Evolutionary conservation across 169 alveolate species (phyloP).

Genomic region (Plasmodium cynomolgi): DNA sequence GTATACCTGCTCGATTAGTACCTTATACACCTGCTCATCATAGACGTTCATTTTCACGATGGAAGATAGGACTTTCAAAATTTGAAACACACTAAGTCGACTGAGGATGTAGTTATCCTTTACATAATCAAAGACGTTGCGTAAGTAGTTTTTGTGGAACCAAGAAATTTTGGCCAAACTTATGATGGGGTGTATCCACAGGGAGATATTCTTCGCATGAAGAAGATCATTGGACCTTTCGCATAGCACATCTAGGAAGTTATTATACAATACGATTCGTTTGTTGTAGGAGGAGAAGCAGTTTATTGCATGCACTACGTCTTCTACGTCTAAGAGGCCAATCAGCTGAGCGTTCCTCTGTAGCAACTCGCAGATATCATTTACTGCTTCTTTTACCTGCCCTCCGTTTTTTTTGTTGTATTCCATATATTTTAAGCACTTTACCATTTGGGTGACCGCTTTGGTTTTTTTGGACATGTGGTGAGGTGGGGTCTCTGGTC

Average conservation of each 20-base stretch:
- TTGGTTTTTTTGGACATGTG: not conserved
- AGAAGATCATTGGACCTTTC: constrained; percentile 22
- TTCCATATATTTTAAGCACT: constrained; percentile 28
- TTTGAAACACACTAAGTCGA: constrained; percentile 31
- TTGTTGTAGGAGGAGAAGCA: constrained; percentile 52
- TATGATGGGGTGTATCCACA: constrained; percentile 44
- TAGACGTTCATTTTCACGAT: constrained; percentile 65
- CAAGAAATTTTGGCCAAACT: constrained; percentile 47
- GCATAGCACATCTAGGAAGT: constrained; percentile 39
- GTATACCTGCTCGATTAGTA: constrained; percentile 25
- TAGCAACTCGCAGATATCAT: constrained; percentile 21
- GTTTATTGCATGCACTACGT: constrained; percentile 26
- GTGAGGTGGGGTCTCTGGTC: not conserved
- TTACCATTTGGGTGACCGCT: not conserved
- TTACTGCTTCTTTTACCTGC: constrained; percentile 41
- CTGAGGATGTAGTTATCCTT: constrained; percentile 35
- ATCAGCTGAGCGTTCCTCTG: constrained; percentile 1
- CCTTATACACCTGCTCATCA: constrained; percentile 43
- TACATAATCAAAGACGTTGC: not conserved
- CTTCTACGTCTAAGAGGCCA: constrained; percentile 16
- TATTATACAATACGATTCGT: constrained; percentile 38
- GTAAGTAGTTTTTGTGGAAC: constrained; percentile 44
- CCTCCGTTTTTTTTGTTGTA: constrained; percentile 4
- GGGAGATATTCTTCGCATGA: constrained; percentile 58
- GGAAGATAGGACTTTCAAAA: constrained; percentile 34